Evolutionary conservation across 140 eudicot species (phyloP), one percentile per base, ranked within the genome.

Genomic region (Ambrosia hybrid): DNA sequence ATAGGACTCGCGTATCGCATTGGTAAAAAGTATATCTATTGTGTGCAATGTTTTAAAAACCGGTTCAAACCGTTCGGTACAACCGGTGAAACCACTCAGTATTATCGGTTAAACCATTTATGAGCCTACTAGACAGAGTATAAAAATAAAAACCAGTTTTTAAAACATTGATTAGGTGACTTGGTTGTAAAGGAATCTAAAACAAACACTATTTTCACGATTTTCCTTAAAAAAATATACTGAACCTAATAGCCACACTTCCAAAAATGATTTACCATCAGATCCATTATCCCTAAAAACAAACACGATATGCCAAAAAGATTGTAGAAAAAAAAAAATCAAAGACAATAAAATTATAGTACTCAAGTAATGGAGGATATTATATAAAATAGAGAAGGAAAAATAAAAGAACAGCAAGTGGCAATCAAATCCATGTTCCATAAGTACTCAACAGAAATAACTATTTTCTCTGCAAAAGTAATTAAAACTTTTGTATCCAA

Each of bases 391-490:
- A 34, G 21, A 14, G 16, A 38, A 10, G 49, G 16, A 21, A 58
- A 65, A 58, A 56, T 33, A 14, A 3, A 56, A 1, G 6, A 3
- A 64, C 15, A 56, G 53, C 75, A 76, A 72, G 71, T 83, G 81
- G 80, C 84, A 60, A 72, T 83, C 82, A 75, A 71, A 68, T 74
- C 71, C 76, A 79, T 83, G 87, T 74, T 79, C 30, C 87, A 17
- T 38, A 79, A 79, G 78, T 70, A 83, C 84, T 41, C 26, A 60
- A 75, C 84, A 74, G 1, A 57, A 51, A 52, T 9, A 41, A 74
- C 84, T 79, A 70, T 83, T 83, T 78, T 16, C 56, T 70, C 81
- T 78, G 75, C 68, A 69, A 78, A 78, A 56, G 67, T 33, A 15
- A 26, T 16, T 11, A 4, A 37, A 4, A 30, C 1, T 73, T 64